Evolutionary conservation across 106 monocot species (phyloP), one percentile per base, ranked within the genome.

Genomic region (Acorus calamus): DNA sequence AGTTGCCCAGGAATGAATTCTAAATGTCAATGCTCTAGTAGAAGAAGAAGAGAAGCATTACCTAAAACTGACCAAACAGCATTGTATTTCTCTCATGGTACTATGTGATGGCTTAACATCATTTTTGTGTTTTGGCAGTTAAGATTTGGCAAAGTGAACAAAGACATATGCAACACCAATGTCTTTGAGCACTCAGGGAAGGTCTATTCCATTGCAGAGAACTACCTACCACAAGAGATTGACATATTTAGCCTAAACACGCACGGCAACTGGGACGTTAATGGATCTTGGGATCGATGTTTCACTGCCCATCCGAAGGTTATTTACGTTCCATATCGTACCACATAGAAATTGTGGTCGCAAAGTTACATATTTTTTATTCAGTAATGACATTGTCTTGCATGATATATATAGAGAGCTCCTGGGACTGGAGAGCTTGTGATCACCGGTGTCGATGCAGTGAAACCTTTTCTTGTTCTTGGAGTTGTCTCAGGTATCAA

Each of bases 381-480:
- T 56, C 2, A 2, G 10, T n/a, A n/a, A 57, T 57, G 5, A 57
- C 3, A n/a, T 9, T 57, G 57, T 57, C 14, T 9, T 57, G 5
- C 11, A n/a, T 6, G 6, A 12, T 57, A 6, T 6, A 28, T 4
- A 41, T 60, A 83, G 79, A 79, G 53, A 70, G 76, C 69, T 60
- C 79, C 83, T 3, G 76, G 69, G 66, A 62, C 76, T 45, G 79
- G 72, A n/a, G 83, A 83, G 73, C 83, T 83, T n/a, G 79, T 83
- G n/a, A 53, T 79, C 6, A 50, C 46, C 42, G 83, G 83, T 48
- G 55, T 57, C 11, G 76, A 76, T 58, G 51, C 68, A 14, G 62
- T 13, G 42, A 80, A 80, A 63, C 84, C 84, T 54, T 84, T 69
- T 55, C 66, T 77, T 54, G 79, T 84, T 56, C 11, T 84, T 7